phyloP scores from a whole-genome alignment of 2,329 filamentous ascomycete species.

The Podosphaera xanthii region DNA sequence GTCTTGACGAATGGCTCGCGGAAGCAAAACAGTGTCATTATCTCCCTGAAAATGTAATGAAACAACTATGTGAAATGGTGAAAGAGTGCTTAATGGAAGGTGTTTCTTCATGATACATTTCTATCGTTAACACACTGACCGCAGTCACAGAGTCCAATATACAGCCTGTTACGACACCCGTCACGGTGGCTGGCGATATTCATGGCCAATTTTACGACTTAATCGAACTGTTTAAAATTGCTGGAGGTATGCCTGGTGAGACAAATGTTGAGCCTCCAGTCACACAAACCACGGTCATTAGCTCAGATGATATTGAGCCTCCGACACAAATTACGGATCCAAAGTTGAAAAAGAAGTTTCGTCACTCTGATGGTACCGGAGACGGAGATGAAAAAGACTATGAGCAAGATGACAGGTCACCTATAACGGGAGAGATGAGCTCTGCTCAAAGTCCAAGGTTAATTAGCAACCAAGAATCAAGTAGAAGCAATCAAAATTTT shows the following conservation, averaged over 20 bases:
- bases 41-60: slow-evolving; percentile 89
- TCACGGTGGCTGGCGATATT: slow-evolving; percentile 94
- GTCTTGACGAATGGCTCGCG: slow-evolving; percentile 87
- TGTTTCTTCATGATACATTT: slow-evolving; percentile 18
- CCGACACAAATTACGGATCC: slow-evolving; percentile 74
- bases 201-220: slow-evolving; percentile 98
- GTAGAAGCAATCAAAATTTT: slow-evolving; percentile 42
- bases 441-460: slow-evolving; percentile 21
- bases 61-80: slow-evolving; percentile 93
- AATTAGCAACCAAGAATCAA: slow-evolving; percentile 18
- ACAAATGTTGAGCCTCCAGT: slow-evolving; percentile 44
- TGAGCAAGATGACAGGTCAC: slow-evolving; percentile 18
- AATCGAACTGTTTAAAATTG: slow-evolving; percentile 86
- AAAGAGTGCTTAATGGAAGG: slow-evolving; percentile 99
- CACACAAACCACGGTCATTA: slow-evolving; percentile 53
- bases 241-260: slow-evolving; percentile 87
- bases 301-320: slow-evolving; percentile 76
- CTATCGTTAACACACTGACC: slow-evolving; percentile 6
- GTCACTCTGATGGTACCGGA: slow-evolving; percentile 29
- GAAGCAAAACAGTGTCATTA: slow-evolving; percentile 96
- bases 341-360: slow-evolving; percentile 69
- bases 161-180: slow-evolving; percentile 86
- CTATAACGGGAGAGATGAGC: slow-evolving; percentile 20
- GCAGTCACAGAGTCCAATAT: slow-evolving; percentile 72
- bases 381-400: slow-evolving; percentile 27